These are phyloP conservation scores for Monilinia fructigena DNA, from an alignment of 2,329 filamentous ascomycete genomes.

Conservation along the genomic window DNA sequence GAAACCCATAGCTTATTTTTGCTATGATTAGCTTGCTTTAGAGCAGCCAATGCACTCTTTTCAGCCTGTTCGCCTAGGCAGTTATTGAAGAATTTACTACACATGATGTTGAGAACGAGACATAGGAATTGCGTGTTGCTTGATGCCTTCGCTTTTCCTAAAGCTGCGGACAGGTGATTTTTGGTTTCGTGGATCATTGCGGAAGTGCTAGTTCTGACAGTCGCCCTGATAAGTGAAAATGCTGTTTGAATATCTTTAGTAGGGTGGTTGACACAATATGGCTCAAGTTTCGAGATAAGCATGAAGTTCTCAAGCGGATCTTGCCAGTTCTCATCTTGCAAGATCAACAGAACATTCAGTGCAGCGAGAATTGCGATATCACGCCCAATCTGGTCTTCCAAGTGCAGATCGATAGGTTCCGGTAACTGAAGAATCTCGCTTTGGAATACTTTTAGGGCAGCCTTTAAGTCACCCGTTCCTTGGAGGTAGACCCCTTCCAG, in stretches of 20 bases:
- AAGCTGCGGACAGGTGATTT: slow-evolving; percentile 69
- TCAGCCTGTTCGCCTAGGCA: slow-evolving; percentile 75
- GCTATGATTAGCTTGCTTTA: slow-evolving; percentile 65
- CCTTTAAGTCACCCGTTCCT: slow-evolving; percentile 69
- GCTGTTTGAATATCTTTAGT: slow-evolving; percentile 76
- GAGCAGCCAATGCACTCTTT: slow-evolving; percentile 70
- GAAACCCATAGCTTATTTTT: slow-evolving; percentile 76
- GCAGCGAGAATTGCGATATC: slow-evolving; percentile 66
- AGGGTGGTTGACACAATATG: slow-evolving; percentile 65
- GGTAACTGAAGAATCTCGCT: slow-evolving; percentile 58
- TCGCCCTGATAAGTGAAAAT: slow-evolving; percentile 72
- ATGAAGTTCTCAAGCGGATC: slow-evolving; percentile 58
- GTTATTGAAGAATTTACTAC: slow-evolving; percentile 58
- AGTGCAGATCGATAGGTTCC: slow-evolving; percentile 42
- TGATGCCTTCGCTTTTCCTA: slow-evolving; percentile 66
- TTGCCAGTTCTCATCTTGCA: slow-evolving; percentile 59
- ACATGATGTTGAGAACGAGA: slow-evolving; percentile 83
- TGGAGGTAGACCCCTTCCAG: slow-evolving; percentile 74
- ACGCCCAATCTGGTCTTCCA: slow-evolving; percentile 51
- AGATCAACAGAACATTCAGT: slow-evolving; percentile 70
- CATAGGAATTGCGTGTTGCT: slow-evolving; percentile 78
- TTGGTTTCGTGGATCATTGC: slow-evolving; percentile 75
- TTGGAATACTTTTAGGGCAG: slow-evolving; percentile 66
- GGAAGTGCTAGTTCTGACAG: slow-evolving; percentile 59
- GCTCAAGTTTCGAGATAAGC: slow-evolving; percentile 64